phyloP scores from a whole-genome alignment of 2,329 filamentous ascomycete species.

The Penicillium frequentans region DNA sequence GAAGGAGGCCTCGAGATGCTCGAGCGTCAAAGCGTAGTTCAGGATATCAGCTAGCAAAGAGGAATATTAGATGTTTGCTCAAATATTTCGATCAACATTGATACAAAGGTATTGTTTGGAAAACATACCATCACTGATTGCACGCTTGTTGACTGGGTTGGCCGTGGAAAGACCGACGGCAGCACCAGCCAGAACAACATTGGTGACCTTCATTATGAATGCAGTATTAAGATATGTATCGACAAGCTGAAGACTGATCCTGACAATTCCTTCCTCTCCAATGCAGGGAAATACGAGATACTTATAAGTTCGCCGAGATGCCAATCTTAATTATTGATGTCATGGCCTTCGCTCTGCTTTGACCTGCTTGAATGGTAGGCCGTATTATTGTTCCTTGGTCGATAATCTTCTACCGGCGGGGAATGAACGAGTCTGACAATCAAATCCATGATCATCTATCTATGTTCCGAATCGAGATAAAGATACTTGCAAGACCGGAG shows the following conservation, averaged over 20 bases:
- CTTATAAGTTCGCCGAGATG: not conserved
- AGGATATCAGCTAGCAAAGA: slow-evolving; percentile 16
- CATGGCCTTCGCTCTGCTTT: not conserved
- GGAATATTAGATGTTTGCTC: not conserved
- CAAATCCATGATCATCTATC: not conserved
- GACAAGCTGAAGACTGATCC: not conserved
- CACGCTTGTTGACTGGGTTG: slow-evolving; percentile 10
- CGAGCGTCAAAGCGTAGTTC: slow-evolving; percentile 40
- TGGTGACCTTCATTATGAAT: slow-evolving; percentile 12
- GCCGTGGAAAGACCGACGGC: slow-evolving; percentile 8
- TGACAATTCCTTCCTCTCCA: not conserved
- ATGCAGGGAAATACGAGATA: not conserved
- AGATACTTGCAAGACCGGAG: not conserved
- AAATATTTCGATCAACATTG: not conserved
- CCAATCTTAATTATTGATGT: not conserved
- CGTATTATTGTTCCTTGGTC: not conserved
- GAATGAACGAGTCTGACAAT: not conserved
- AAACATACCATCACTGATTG: slow-evolving; percentile 10
- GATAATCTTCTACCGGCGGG: not conserved
- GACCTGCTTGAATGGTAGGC: not conserved
- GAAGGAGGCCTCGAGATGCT: slow-evolving; percentile 62
- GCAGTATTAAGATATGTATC: not conserved
- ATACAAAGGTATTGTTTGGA: not conserved
- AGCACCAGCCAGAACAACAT: slow-evolving; percentile 8
- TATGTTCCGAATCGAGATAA: not conserved